Evolutionary conservation across 441 rosid genomes (phyloP).

Genomic region (Populus hybrid): DNA sequence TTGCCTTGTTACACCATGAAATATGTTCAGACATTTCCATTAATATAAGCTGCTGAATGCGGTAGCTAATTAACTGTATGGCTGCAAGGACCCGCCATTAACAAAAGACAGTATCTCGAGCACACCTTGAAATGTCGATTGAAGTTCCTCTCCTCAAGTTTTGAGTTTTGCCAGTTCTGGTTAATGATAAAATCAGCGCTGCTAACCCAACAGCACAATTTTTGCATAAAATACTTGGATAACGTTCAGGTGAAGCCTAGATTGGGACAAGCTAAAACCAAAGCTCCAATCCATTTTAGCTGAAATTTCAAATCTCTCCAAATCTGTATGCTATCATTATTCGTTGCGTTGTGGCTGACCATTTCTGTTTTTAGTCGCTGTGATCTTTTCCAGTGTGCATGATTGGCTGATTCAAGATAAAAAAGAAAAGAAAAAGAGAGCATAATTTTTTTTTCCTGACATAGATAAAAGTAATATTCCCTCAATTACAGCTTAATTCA

Average conservation of each 20-base stretch:
- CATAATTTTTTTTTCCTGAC: background rate
- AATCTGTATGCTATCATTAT: background rate
- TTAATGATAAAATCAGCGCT: background rate
- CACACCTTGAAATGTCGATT: background rate
- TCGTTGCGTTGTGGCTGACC: too few species aligned
- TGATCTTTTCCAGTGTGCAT: background rate
- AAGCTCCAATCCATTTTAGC: background rate
- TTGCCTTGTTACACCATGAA: background rate
- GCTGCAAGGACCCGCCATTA: background rate
- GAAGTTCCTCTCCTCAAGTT: background rate
- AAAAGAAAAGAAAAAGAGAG: too few species aligned
- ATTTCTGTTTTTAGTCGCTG: too few species aligned
- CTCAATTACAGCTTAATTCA: constrained; percentile 12
- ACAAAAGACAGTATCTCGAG: background rate
- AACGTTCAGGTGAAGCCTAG: background rate
- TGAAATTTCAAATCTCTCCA: background rate
- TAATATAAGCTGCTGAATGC: background rate
- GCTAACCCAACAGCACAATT: background rate
- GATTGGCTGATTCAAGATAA: background rate
- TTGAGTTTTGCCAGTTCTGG: background rate
- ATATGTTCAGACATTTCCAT: background rate
- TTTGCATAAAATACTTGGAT: background rate
- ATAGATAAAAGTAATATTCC: background rate
- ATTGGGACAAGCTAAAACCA: background rate
- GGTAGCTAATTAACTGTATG: background rate